Evolutionary conservation across 2,329 filamentous ascomycete species (phyloP).

Genomic region (Clonostachys sp.): DNA sequence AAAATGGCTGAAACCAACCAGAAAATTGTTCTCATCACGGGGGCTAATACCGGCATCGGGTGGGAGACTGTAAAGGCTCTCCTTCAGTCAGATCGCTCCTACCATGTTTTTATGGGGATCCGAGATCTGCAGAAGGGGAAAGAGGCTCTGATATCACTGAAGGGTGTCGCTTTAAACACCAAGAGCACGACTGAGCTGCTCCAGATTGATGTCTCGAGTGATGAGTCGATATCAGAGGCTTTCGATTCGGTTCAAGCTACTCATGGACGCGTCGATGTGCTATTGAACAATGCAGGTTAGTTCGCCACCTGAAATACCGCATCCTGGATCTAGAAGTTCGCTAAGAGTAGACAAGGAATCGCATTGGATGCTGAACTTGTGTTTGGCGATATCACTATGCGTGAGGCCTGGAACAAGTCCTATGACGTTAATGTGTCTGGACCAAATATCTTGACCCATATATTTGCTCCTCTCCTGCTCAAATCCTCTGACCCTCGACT

Average conservation of each 20-base stretch:
- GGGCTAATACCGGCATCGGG: conserved; percentile 16
- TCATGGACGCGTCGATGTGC: conserved; percentile 8
- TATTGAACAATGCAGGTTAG: conserved; percentile 23
- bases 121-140: conserved; percentile 13
- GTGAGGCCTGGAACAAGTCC: not conserved
- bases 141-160: conserved; percentile 5
- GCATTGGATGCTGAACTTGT: not conserved
- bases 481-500: conserved; percentile 28
- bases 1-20: too few relatives aligned
- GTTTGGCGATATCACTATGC: not conserved
- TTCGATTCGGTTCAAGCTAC: conserved; percentile 5
- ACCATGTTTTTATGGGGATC: conserved; percentile 17
- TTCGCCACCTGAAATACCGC: too few relatives aligned
- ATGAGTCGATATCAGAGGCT: conserved; percentile 9
- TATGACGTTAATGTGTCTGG: not conserved
- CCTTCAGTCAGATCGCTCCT: conserved; percentile 6
- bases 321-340: too few relatives aligned
- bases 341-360: not conserved
- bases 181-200: conserved; percentile 2
- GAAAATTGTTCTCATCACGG: too few relatives aligned
- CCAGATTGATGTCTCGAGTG: conserved; percentile 10
- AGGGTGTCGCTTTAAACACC: not conserved
- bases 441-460: conserved; percentile 17
- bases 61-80: conserved; percentile 15
- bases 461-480: conserved; percentile 33